Evolutionary conservation across 306 rosid genomes (phyloP), one percentile per base, ranked within the genome.

Genomic region (Cucurbita argyrosperma): DNA sequence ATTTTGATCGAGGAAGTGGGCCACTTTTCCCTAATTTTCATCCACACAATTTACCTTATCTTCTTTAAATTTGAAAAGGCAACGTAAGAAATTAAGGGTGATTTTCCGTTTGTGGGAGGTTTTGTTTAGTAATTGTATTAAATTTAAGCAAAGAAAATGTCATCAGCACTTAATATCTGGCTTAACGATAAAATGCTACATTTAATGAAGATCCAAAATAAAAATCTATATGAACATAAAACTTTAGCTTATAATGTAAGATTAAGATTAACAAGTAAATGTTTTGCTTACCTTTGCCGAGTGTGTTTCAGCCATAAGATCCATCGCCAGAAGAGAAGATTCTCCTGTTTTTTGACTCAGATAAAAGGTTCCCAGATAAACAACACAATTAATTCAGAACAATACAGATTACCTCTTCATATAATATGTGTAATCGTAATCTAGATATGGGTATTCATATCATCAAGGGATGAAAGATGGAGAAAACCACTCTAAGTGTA

Each of bases 401-500:
- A 72, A 54, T 10, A 21, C 40, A 37, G 40, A 51, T 30, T 23
- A 72, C 56, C 19, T 40, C 76, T 72, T 21, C 63, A 10, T 52
- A 57, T 72, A 43, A 55, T 53, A 72, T 53, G 65, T 72, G 66
- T 72, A 72, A 14, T 39, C 1, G 39, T 53, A 40, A 8, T 50
- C 55, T 30, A 50, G 58, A 49, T 69, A 68, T 69, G 7, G 13
- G 4, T 50, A 69, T 50, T 43, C 55, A 70, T 70, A 50, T 70
- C 47, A 16, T 14, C 26, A 46, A 35, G 40, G 46, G 59, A 21
- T 15, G 42, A 73, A 73, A 73, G 53, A 73, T 73, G 76, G 76
- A 64, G 5, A 72, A 74, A 74, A 72, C 42, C n/a, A 72, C 64
- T 53, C 70, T 74, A 45, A 42, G 46, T 43, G 39, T 38, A 62